These are phyloP conservation scores for Tuber umbilicatum DNA, from an alignment of 495 filamentous ascomycete genomes.

Conservation along the genomic window DNA sequence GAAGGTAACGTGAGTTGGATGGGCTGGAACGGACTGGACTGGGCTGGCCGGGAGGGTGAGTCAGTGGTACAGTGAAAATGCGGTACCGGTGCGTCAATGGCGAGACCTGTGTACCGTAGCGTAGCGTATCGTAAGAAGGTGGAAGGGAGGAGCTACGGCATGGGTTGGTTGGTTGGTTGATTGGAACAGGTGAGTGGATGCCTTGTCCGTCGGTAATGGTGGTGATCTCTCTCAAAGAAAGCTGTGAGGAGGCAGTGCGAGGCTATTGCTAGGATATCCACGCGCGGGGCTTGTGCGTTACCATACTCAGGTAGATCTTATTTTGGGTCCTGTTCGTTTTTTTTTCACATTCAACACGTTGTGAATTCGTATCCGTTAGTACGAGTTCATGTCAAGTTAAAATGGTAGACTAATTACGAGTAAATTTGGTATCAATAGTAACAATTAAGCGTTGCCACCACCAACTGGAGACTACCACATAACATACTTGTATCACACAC, in stretches of 20 bases:
- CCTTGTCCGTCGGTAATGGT: background rate
- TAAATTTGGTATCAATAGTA: background rate
- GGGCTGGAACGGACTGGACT: background rate
- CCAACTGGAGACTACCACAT: background rate
- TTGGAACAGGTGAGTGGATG: background rate
- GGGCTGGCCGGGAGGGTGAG: background rate
- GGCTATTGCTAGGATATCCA: background rate
- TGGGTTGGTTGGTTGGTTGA: background rate
- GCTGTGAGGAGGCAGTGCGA: background rate
- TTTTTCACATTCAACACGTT: background rate
- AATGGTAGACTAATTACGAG: too few relatives aligned
- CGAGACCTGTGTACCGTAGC: background rate
- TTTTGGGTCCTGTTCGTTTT: background rate
- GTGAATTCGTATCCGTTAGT: background rate
- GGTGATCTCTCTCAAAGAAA: background rate
- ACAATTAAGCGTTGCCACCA: background rate
- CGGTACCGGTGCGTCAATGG: background rate
- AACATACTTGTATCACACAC: background rate
- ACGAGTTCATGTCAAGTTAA: background rate
- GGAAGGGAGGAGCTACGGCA: background rate
- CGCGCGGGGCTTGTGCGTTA: background rate
- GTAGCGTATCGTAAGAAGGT: background rate
- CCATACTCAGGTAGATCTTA: background rate
- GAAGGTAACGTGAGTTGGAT: background rate
- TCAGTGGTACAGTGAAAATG: background rate